These are phyloP conservation scores for Colletotrichum costaricense DNA, from an alignment of 2,329 filamentous ascomycete species.

Conservation along the genomic window DNA sequence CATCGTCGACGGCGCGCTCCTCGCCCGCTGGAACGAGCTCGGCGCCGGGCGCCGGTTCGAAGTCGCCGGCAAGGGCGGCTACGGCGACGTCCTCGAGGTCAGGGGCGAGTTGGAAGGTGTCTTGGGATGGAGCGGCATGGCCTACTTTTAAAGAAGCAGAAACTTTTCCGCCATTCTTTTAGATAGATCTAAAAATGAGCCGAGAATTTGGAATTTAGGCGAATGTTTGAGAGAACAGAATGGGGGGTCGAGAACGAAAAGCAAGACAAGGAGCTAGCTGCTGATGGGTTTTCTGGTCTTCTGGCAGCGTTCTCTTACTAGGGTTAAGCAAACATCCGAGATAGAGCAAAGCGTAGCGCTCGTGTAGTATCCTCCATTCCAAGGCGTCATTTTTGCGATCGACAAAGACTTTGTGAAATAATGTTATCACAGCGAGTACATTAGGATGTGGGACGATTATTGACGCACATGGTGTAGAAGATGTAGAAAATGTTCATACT, in stretches of 20 bases:
- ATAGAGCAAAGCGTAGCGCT: background rate
- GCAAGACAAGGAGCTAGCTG: background rate
- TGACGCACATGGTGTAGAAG: background rate
- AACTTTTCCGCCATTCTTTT: background rate
- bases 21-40: constrained; percentile 81
- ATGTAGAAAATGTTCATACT: background rate
- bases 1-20: constrained; percentile 82
- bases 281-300: background rate
- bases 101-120: constrained; percentile 75
- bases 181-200: background rate
- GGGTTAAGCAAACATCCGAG: background rate
- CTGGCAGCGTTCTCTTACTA: background rate
- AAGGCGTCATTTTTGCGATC: background rate
- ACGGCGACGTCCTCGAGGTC: constrained; percentile 72
- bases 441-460: background rate
- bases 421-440: background rate
- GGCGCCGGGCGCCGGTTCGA: constrained; percentile 78
- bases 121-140: constrained; percentile 72
- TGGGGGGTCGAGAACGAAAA: background rate
- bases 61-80: constrained; percentile 79
- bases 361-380: background rate
- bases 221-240: background rate
- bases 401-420: background rate
- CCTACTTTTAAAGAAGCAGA: constrained; percentile 55
- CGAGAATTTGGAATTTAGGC: background rate